Conservation (phyloP, 495 filamentous ascomycete species). For the Amniculicola lignicola region DNA sequence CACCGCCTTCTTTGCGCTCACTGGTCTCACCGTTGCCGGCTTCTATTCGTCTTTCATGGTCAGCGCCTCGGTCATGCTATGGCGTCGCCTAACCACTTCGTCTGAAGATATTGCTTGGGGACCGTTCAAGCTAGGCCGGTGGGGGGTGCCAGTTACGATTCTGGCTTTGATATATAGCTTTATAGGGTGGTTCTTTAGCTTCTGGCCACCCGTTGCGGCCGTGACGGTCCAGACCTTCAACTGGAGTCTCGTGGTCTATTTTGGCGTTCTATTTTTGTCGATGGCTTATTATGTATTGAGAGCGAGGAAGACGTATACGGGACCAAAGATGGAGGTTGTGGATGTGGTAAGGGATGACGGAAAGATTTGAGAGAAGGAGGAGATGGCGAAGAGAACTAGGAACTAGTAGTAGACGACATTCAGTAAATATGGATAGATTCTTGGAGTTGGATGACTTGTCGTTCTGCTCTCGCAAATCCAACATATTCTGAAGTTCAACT, state of each 20-base stretch:
- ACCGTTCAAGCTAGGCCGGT: constrained; percentile 18
- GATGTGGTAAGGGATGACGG: too few species aligned
- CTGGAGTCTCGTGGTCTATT: constrained; percentile 22
- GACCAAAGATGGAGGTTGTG: too few species aligned
- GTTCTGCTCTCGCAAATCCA: too few species aligned
- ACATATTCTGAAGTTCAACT: too few species aligned
- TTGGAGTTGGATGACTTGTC: too few species aligned
- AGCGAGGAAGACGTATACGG: too few species aligned
- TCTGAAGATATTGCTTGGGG: constrained; percentile 17
- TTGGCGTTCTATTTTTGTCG: too few species aligned
- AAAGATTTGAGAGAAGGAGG: too few species aligned
- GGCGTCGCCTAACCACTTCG: constrained; percentile 1
- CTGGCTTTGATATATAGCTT: constrained; percentile 17
- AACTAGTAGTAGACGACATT: too few species aligned
- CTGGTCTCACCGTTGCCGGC: constrained; percentile 23
- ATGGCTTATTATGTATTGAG: too few species aligned
- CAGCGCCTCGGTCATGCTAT: constrained; percentile 15
- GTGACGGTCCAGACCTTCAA: constrained; percentile 18
- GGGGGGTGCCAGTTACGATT: constrained; percentile 20
- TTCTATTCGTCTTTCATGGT: constrained; percentile 22
- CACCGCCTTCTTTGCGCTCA: constrained; percentile 31
- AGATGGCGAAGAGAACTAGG: too few species aligned
- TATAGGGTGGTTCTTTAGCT: constrained; percentile 20
- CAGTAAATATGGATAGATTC: too few species aligned
- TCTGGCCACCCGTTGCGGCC: constrained; percentile 21